phyloP scores from a whole-genome alignment of 441 rosid species.

The Theobroma grandiflorum region DNA sequence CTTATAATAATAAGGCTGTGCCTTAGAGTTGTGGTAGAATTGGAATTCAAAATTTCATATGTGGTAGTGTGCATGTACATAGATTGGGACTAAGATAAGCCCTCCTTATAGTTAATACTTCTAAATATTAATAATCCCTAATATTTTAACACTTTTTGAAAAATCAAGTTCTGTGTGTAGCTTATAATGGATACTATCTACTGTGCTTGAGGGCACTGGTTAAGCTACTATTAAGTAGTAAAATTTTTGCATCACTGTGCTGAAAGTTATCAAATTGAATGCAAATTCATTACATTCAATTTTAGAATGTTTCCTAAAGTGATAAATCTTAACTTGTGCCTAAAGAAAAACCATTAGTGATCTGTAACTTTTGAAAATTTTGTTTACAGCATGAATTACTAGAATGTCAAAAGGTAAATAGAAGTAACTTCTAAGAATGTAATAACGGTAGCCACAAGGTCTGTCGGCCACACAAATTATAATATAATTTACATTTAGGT shows the following conservation, averaged over 20 bases:
- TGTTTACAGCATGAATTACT: background rate
- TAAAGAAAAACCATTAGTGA: background rate
- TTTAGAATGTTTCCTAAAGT: background rate
- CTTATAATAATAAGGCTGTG: background rate
- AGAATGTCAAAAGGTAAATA: background rate
- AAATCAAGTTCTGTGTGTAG: background rate
- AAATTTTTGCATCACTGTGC: background rate
- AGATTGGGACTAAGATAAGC: background rate
- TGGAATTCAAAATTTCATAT: background rate
- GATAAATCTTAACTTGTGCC: background rate
- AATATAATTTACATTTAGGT: background rate
- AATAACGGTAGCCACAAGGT: background rate
- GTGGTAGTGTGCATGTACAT: background rate
- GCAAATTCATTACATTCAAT: background rate
- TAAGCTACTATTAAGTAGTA: background rate
- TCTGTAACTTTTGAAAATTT: background rate
- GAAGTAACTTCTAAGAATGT: background rate
- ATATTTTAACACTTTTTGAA: background rate
- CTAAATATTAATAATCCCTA: background rate
- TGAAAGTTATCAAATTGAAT: background rate
- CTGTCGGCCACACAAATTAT: background rate
- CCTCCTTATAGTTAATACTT: background rate
- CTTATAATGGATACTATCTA: background rate
- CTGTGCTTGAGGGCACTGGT: background rate
- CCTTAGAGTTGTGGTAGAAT: background rate